These are phyloP conservation scores for Neofusicoccum kwambonambiense DNA, from an alignment of 2,329 filamentous ascomycete genomes.

Conservation along the genomic window DNA sequence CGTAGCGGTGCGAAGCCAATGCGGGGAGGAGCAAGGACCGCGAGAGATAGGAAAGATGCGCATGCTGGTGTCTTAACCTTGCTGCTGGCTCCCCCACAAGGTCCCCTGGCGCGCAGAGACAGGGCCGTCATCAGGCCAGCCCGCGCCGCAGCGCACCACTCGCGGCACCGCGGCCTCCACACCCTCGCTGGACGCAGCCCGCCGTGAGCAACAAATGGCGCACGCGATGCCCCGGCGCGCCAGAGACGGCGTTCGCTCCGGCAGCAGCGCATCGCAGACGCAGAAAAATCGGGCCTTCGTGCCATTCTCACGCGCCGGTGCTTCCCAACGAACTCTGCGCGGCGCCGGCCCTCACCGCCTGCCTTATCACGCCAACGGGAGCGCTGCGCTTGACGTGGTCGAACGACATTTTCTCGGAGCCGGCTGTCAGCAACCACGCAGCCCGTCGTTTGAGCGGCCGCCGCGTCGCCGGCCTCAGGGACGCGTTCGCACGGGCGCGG, in stretches of 20 bases:
- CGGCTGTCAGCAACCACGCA: background rate
- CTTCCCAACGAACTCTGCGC: background rate
- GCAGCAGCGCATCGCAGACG: background rate
- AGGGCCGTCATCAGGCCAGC: background rate
- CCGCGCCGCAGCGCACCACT: background rate
- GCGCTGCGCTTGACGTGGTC: background rate
- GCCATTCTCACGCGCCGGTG: background rate
- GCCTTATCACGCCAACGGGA: conserved; percentile 1
- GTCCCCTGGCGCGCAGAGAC: background rate
- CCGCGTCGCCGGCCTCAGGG: background rate
- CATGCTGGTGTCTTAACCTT: conserved; percentile 10
- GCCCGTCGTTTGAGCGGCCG: background rate
- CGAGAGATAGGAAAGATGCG: conserved; percentile 16
- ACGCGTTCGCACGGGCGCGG: background rate
- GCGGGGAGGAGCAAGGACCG: conserved; percentile 29
- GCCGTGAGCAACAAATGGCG: conserved; percentile 2
- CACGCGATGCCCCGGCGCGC: background rate
- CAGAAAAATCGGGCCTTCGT: conserved; percentile 10
- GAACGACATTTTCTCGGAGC: background rate
- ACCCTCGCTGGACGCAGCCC: background rate
- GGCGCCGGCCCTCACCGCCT: background rate
- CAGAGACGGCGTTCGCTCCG: conserved; percentile 1
- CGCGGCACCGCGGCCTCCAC: background rate
- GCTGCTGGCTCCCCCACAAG: background rate
- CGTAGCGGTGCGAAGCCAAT: conserved; percentile 29